A percentile compares a stretch with the other conserved stretches of the same genome.
phyloP scores from a whole-genome alignment of 345 rosid genomes.

The Xanthoceras sorbifolium region DNA sequence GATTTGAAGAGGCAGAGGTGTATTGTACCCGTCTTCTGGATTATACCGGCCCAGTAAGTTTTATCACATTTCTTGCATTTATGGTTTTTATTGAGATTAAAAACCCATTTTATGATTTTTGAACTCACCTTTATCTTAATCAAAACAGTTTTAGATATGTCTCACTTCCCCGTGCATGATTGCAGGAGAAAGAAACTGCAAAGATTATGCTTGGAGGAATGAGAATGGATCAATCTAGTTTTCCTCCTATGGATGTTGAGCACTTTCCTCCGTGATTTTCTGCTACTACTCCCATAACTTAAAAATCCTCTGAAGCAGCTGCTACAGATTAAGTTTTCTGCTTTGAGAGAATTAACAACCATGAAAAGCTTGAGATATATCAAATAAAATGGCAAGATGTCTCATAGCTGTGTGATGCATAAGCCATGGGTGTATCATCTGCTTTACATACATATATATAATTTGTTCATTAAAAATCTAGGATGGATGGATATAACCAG shows the following conservation, averaged over 20 bases:
- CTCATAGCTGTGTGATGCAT: constrained; percentile 6
- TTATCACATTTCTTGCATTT: constrained; percentile 1
- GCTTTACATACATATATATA: background rate
- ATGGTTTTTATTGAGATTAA: background rate
- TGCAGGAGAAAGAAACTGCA: constrained; percentile 89
- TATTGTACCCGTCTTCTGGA: constrained; percentile 93
- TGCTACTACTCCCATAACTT: constrained; percentile 3
- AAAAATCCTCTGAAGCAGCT: background rate
- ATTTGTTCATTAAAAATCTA: background rate
- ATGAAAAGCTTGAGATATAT: constrained; percentile 1
- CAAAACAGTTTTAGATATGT: constrained; percentile 1
- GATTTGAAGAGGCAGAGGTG: constrained; percentile 92
- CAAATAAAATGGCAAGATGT: background rate
- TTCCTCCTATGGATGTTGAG: constrained; percentile 74
- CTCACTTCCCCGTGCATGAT: constrained; percentile 23
- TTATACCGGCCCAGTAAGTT: constrained; percentile 88
- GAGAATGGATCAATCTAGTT: constrained; percentile 56
- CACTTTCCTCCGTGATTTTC: constrained; percentile 61
- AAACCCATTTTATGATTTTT: background rate
- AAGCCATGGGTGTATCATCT: background rate
- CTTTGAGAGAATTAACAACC: constrained; percentile 7
- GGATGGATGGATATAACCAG: background rate
- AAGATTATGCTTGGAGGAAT: constrained; percentile 80
- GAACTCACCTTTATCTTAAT: background rate
- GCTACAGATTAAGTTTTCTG: background rate